Evolutionary conservation across 129 eudicot genomes (phyloP), one percentile per base, ranked within the genome.

Genomic region (Flaveria sonorensis): DNA sequence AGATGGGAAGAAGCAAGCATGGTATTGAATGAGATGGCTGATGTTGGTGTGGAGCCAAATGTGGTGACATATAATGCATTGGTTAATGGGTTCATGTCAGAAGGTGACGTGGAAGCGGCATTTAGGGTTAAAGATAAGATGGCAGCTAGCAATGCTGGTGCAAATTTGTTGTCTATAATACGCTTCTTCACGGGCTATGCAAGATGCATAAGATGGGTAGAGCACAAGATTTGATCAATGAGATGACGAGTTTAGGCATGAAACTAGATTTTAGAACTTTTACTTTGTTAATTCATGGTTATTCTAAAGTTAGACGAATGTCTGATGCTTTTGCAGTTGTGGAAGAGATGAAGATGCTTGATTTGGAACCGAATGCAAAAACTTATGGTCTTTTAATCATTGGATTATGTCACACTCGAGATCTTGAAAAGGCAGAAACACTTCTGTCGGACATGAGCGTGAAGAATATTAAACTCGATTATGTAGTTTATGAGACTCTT

Each of bases 311-410:
- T 70, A 61, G 79, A 24, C 85, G 79, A 61, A 72, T 82, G 87
- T 73, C 70, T 24, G 90, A 93, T 81, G 95, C 89, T 7, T 85
- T 81, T 82, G 82, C 81, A 64, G 75, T 88, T 47, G 80, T 88
- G 57, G 91, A 21, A 20, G 87, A 89, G 78, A 93, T 90, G 98
- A 88, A 85, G 72, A 74, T 81, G 20, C 85, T 79, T 76, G 87
- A 88, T 61, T 65, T 93, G 81, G 75, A 70, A 46, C 96, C 90
- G 59, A 72, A 90, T 19, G 82, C 61, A 42, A 82, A 67, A 86
- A 86, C 83, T 62, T 90, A 74, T 53, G 82, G 87, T 74, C 84
- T 84, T 45, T 77, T 92, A 43, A 85, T 92, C 14, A 86, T 78
- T 62, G 89, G 87, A 10, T 81, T 92, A 19, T 85, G 94, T 71